phyloP scores from a whole-genome alignment of 2,329 filamentous ascomycete genomes.

The Alternaria arborescens region DNA sequence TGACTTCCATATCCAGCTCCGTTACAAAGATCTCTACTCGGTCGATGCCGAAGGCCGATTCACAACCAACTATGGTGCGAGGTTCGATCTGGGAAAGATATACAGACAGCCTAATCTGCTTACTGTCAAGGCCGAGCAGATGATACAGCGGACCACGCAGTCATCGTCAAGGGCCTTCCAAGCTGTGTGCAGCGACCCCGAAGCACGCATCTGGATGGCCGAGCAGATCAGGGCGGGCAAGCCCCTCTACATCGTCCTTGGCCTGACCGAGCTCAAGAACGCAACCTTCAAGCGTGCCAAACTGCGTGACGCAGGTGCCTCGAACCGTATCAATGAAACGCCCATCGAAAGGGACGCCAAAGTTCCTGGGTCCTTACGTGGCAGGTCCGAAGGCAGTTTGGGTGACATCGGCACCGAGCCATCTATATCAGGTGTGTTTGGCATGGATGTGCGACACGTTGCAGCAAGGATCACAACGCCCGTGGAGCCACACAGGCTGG shows the following conservation, averaged over 20 bases:
- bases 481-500: slow-evolving; percentile 43
- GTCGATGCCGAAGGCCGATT: slow-evolving; percentile 50
- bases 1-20: slow-evolving; percentile 51
- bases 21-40: slow-evolving; percentile 50
- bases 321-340: slow-evolving; percentile 43
- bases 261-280: slow-evolving; percentile 51
- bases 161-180: slow-evolving; percentile 38
- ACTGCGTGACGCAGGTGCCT: slow-evolving; percentile 47
- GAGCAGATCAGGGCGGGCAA: slow-evolving; percentile 38
- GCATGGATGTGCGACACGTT: slow-evolving; percentile 47
- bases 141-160: slow-evolving; percentile 49
- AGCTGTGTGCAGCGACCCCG: slow-evolving; percentile 45
- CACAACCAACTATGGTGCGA: slow-evolving; percentile 50
- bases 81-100: slow-evolving; percentile 49
- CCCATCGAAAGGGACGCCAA: slow-evolving; percentile 46
- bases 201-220: slow-evolving; percentile 45
- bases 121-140: slow-evolving; percentile 49
- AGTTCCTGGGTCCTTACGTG: slow-evolving; percentile 42
- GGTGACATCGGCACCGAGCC: slow-evolving; percentile 43
- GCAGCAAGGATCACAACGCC: slow-evolving; percentile 43
- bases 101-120: slow-evolving; percentile 50
- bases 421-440: slow-evolving; percentile 48
- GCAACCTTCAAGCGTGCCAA: slow-evolving; percentile 49
- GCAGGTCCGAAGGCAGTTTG: slow-evolving; percentile 35
- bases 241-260: slow-evolving; percentile 47